Percentiles rank a stretch among this genome's conserved stretches.
These are phyloP conservation scores for Sugiyamaella qingdaonensis DNA, from an alignment of 805 yeast genomes.

Conservation along the genomic window DNA sequence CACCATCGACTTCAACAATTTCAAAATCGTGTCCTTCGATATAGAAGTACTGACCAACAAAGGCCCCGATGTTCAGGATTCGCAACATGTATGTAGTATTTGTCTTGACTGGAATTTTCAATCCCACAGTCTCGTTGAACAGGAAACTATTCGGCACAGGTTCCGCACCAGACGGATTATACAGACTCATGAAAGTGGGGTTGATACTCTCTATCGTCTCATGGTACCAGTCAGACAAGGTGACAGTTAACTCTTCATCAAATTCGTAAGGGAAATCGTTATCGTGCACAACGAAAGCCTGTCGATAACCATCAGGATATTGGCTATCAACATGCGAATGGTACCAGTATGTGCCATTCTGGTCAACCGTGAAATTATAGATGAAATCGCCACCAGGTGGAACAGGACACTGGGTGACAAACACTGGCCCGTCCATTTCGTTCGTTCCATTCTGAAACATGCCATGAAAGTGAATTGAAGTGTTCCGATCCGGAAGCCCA, in stretches of 20 bases:
- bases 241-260: slow-evolving; percentile 65
- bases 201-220: slow-evolving; percentile 47
- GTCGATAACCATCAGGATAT: slow-evolving; percentile 79
- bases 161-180: slow-evolving; percentile 97
- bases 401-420: slow-evolving; percentile 87
- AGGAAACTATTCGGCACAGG: slow-evolving; percentile 84
- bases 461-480: slow-evolving; percentile 92
- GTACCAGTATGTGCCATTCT: slow-evolving; percentile 94
- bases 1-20: slow-evolving; percentile 89
- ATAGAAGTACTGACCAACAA: slow-evolving; percentile 83
- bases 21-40: slow-evolving; percentile 85
- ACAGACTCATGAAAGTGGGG: slow-evolving; percentile 56
- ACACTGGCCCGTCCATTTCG: slow-evolving; percentile 89
- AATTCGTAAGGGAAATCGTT: slow-evolving; percentile 53
- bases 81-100: slow-evolving; percentile 79
- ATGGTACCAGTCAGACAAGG: slow-evolving; percentile 89
- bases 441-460: slow-evolving; percentile 71
- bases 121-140: slow-evolving; percentile 66
- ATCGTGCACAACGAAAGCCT: slow-evolving; percentile 64
- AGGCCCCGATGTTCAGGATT: slow-evolving; percentile 82
- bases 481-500: slow-evolving; percentile 62
- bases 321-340: slow-evolving; percentile 90
- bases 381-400: slow-evolving; percentile 69
- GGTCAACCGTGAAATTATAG: slow-evolving; percentile 87
- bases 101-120: slow-evolving; percentile 67